Evolutionary conservation across 2,329 filamentous ascomycete genomes (phyloP), one percentile per base, ranked within the genome.

Genomic region (Colletotrichum phormii): DNA sequence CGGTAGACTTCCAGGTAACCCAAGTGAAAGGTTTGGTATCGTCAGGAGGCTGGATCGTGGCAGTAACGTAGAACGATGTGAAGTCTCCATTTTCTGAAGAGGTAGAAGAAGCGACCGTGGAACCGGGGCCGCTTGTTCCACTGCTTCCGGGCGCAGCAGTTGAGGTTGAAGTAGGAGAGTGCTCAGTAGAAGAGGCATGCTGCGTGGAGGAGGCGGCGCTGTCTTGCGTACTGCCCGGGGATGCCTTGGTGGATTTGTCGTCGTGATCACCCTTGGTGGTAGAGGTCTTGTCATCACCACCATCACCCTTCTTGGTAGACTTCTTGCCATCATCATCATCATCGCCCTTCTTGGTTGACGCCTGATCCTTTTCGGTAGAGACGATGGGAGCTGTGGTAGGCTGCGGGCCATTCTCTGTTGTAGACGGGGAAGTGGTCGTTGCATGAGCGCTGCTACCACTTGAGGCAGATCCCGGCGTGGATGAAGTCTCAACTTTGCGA

Each of bases 1-100:
- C 54, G 22, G 67, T 64, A 15, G 67, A 70, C 4, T 24, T 35
- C 67, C 67, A 70, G 18, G 54, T 65, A n/a, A 70, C 53, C 2
- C 11, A 33, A 0, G 67, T 65, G 6, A 7, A 53, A 5, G 29
- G 5, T 4, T 65, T 37, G 18, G 59, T 4, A 9, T 61, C 67
- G 1, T n/a, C n/a, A 9, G 67, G 67, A 13, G 61, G 60, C 0
- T 22, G 5, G 2, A 53, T 53, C 1, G 67, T 70, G 15, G 67
- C 67, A 31, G 54, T 31, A 22, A 66, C 26, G 9, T 33, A 4
- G 15, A 65, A 22, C 2, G 33, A 24, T 2, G 61, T 57, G 22
- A 51, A 59, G 18, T 70, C 53, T n/a, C 9, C 7, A 3, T 4
- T 5, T 1, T 29, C 61, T 18, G 60, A 51, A 24, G 67, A 63